A percentile compares a stretch with the other conserved stretches of the same genome.
Conservation (phyloP, 208 protist species). For the Leishmania aethiopica region DNA sequence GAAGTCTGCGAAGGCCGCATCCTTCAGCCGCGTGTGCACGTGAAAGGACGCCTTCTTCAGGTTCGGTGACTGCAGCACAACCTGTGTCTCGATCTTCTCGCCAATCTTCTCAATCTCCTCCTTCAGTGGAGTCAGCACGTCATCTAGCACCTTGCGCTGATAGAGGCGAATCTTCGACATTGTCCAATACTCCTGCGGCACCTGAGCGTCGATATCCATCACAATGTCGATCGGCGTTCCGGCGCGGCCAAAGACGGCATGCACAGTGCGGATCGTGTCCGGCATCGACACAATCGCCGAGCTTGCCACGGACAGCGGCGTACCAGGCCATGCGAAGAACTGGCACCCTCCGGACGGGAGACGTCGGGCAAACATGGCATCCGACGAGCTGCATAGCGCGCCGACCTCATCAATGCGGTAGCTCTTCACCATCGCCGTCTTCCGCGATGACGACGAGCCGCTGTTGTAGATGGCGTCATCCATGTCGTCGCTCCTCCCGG, state of each 20-base stretch:
- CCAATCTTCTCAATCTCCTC: constrained; percentile 79
- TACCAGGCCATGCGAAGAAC: constrained; percentile 91
- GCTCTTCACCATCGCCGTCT: constrained; percentile 85
- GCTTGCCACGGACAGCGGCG: constrained; percentile 64
- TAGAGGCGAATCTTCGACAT: constrained; percentile 75
- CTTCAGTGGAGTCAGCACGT: constrained; percentile 53
- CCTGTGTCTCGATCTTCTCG: constrained; percentile 75
- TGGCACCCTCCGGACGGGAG: constrained; percentile 82
- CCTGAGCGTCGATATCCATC: constrained; percentile 85
- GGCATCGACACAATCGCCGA: constrained; percentile 83
- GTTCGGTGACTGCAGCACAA: constrained; percentile 89
- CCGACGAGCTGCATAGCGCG: constrained; percentile 49
- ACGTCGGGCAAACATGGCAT: constrained; percentile 84
- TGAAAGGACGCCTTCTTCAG: constrained; percentile 91
- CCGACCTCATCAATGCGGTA: constrained; percentile 82
- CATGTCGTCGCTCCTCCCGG: neutral
- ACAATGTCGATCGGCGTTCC: constrained; percentile 81
- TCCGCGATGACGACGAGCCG: constrained; percentile 17
- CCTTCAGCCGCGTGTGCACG: constrained; percentile 85
- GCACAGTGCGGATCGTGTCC: constrained; percentile 85
- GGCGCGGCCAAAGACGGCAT: constrained; percentile 79
- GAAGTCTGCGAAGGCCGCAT: constrained; percentile 86
- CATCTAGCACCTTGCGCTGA: constrained; percentile 78
- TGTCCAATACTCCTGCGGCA: constrained; percentile 85
- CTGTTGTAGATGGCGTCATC: neutral